Base-by-base conservation (phyloP, 176 grass and related monocot species). In the Zea luxurians region DNA sequence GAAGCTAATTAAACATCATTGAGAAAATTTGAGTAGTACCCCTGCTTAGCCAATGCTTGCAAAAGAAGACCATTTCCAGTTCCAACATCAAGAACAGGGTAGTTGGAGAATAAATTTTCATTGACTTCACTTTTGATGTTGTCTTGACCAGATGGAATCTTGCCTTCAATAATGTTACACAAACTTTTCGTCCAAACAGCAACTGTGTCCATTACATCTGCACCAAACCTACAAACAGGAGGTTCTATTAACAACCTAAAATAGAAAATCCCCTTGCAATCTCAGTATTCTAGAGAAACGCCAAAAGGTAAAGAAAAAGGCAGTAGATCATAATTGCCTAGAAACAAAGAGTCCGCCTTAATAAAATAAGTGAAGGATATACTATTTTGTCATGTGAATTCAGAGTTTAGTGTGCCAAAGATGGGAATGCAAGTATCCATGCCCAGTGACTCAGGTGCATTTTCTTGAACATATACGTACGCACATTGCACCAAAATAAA, bases 131-230 rank as follows among this genome's bases (percentile, higher is more conserved):
- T 73, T 84, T 85, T 54, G 36, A 77, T 64, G 58, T 42, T 86
- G n/a, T 76, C 75, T 43, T 55, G 63, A 34, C 41, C 58, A 55
- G 37, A 68, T 63, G 48, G 21, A 79, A 35, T 82, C 45, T 20
- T 76, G 9, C 66, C 77, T 57, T 82, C 83, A 61, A 72, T 72
- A 73, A 88, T 48, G 52, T 75, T 82, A 46, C 92, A 95, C 44
- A 95, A 75, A 27, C 82, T 89, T 82, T 93, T 95, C 13, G 90
- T 93, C 96, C 96, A 99, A 81, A 75, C 44, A 70, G 88, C 92
- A 80, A 95, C 86, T 17, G 90, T 99, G 82, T 89, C 92, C 96
- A 99, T 99, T 73, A 99, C 96, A 88, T 99, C 86, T 53, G 66
- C 76, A 83, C 96, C 96, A 77, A 99, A 99, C 96, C 96, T 99